Evolutionary conservation across 1,139 yeast species (phyloP).

Genomic region (Hemisphaericaspora xylanilytica): DNA sequence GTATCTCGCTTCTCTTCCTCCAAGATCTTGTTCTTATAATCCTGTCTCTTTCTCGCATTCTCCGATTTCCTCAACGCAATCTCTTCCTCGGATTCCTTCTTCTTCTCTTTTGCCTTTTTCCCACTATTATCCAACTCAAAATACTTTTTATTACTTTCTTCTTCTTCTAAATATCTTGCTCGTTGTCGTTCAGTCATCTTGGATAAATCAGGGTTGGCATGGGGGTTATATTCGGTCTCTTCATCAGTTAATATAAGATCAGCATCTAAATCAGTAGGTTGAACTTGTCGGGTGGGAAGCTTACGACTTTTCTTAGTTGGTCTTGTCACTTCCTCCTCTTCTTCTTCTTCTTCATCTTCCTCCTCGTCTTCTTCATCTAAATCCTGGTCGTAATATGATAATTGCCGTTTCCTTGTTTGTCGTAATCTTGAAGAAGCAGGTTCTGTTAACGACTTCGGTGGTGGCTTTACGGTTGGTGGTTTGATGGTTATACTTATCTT

Average conservation of each 20-base stretch:
- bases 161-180: conserved; percentile 42
- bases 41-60: conserved; percentile 83
- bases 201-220: conserved; percentile 45
- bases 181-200: conserved; percentile 65
- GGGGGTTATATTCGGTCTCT: conserved; percentile 43
- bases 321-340: conserved; percentile 5
- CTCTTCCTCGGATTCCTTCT: conserved; percentile 79
- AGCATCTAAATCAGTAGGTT: conserved; percentile 33
- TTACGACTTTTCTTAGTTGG: conserved; percentile 8
- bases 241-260: conserved; percentile 45
- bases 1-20: conserved; percentile 95
- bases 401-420: conserved; percentile 30
- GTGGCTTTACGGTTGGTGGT: conserved; percentile 12
- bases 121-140: conserved; percentile 28
- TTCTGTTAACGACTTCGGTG: conserved; percentile 3
- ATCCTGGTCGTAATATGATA: conserved; percentile 32
- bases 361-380: conserved; percentile 29
- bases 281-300: conserved; percentile 12
- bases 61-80: conserved; percentile 80
- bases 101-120: conserved; percentile 25
- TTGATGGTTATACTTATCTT: conserved; percentile 14
- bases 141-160: conserved; percentile 16
- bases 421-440: conserved; percentile 13
- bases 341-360: conserved; percentile 14
- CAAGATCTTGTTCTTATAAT: conserved; percentile 73